Evolutionary conservation across 768 basidiomycete species (phyloP).

Genomic region (Boletus rubescentipes): DNA sequence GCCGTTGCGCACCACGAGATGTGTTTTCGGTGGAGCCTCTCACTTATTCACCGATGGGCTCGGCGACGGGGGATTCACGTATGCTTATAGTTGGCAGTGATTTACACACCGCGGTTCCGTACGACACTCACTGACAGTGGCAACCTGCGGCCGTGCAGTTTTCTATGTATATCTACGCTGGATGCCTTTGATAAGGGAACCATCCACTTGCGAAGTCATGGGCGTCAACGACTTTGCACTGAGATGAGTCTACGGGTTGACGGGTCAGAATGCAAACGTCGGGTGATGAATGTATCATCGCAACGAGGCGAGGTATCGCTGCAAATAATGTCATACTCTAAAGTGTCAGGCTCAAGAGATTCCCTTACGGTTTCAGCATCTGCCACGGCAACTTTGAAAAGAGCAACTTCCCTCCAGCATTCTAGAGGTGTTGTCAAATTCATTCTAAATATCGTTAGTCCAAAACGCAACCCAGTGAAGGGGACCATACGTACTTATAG

Average conservation of each 20-base stretch:
- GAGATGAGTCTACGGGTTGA: background rate
- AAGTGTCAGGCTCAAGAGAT: conserved; percentile 5
- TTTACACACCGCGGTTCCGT: background rate
- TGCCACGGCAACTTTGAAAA: conserved; percentile 69
- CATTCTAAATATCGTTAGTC: conserved; percentile 22
- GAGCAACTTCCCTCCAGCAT: conserved; percentile 71
- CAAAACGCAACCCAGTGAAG: background rate
- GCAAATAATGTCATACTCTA: conserved; percentile 10
- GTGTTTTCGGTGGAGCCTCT: background rate
- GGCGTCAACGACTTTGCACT: too few relatives aligned
- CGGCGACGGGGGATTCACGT: background rate
- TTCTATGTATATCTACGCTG: conserved; percentile 2
- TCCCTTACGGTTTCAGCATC: conserved; percentile 62
- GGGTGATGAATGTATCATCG: conserved; percentile 32
- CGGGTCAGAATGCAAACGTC: background rate
- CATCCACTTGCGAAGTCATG: background rate
- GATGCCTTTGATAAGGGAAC: background rate
- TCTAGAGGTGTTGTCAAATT: conserved; percentile 59
- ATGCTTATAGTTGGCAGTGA: background rate
- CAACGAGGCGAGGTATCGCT: conserved; percentile 67
- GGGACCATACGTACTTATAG: conserved; percentile 53
- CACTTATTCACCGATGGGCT: background rate
- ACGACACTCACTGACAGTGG: background rate
- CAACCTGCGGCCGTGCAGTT: background rate
- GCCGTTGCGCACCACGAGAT: background rate